phyloP scores from a whole-genome alignment of 2,329 filamentous ascomycete species.

The Colletotrichum sp. region DNA sequence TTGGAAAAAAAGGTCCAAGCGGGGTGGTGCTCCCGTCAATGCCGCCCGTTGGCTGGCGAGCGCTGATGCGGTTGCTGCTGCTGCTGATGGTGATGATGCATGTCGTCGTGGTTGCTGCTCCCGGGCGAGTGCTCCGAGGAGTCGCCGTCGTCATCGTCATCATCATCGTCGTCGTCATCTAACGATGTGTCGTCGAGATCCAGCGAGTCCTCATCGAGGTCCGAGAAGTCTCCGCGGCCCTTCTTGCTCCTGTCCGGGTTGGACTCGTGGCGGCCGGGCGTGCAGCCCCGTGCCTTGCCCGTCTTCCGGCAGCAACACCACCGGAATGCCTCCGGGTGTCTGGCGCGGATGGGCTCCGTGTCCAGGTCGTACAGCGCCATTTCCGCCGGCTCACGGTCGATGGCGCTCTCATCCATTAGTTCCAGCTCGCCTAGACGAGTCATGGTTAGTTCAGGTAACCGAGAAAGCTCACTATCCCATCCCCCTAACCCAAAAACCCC shows the following conservation, averaged over 20 bases:
- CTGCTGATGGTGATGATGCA: neutral
- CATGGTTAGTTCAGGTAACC: neutral
- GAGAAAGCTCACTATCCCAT: neutral
- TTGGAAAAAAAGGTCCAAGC: neutral
- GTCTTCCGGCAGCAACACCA: constrained; percentile 18
- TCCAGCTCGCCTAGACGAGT: constrained; percentile 17
- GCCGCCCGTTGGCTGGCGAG: neutral
- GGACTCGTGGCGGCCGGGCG: constrained; percentile 14
- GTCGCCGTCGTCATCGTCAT: neutral
- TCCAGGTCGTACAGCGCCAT: constrained; percentile 13
- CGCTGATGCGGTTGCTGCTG: neutral
- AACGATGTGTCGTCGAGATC: neutral
- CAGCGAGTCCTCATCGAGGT: constrained; percentile 13
- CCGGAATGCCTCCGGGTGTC: constrained; percentile 19
- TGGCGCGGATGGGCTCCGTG: constrained; percentile 14
- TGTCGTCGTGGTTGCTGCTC: neutral
- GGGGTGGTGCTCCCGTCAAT: neutral
- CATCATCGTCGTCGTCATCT: neutral
- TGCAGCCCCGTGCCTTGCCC: constrained; percentile 13
- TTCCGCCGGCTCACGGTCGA: neutral
- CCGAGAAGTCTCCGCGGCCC: constrained; percentile 17
- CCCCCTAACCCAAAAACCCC: neutral
- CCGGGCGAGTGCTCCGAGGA: neutral
- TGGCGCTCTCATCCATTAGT: constrained; percentile 16
- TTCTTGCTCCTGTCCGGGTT: constrained; percentile 20